Base-by-base conservation (phyloP, 2,329 filamentous ascomycete species). In the Diaporthe sp. region DNA sequence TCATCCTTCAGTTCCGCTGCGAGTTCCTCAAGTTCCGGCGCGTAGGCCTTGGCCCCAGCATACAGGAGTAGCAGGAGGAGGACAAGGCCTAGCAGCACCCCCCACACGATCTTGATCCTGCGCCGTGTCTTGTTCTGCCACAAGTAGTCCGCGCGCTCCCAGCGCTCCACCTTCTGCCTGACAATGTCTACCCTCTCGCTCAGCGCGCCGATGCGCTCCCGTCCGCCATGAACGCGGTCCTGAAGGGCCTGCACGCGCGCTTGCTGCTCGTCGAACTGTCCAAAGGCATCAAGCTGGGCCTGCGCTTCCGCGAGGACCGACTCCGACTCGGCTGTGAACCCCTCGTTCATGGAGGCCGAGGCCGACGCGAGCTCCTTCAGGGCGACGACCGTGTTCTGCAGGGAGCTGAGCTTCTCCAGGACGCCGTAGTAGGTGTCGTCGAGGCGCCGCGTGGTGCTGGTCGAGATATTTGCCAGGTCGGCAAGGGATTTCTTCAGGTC, bases 341-440 rank as follows among this genome's bases (percentile, higher is more conserved):
- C 86, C 22, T 84, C 83, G 75, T 90, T 89, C 12, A 93, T 86
- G 69, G 89, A 86, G 71, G 87, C 87, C 8, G 92, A 92, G 78
- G 90, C 86, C 40, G 85, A 85, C 0, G 92, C 91, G n/a, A 96
- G 87, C 77, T 93, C 91, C 79, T 91, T 92, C 38, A 96, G 85
- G 3, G 88, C 89, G 8, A 86, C 82, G 52, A 95, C 89, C 0
- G 91, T 94, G 77, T 86, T 88, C 71, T 92, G 92, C 50, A 96
- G 85, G 1, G 87, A 82, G 67, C 88, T 88, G 66, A 93, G 87
- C 80, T 93, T 94, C 80, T 94, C 92, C 40, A 95, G 86, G 13
- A 95, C 89, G 0, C 90, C 89, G 77, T 94, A 93, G 83, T 95
- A 96, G 4, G 92, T 92, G 74, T 93, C 90, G 81, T 96, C 93